phyloP scores from a whole-genome alignment of 1,284 basidiomycete species.

The Ustilago bromivora region DNA sequence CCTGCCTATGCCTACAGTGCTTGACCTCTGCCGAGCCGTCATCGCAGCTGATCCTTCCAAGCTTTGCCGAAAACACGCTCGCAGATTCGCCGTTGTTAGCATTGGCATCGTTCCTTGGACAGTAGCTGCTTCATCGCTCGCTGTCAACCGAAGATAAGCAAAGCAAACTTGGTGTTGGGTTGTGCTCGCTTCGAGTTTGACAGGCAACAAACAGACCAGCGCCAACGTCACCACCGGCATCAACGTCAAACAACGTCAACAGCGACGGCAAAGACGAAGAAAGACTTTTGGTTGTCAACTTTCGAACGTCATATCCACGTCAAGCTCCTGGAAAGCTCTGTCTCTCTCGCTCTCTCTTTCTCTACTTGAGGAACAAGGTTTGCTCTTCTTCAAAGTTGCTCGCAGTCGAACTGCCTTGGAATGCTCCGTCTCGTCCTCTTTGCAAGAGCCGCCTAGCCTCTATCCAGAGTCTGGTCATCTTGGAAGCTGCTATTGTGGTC shows the following conservation, averaged over 20 bases:
- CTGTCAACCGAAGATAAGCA: conserved; percentile 1
- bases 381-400: neutral
- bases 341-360: neutral
- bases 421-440: neutral
- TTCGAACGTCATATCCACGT: neutral
- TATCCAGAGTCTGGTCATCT: neutral
- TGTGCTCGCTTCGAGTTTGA: neutral
- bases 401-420: neutral
- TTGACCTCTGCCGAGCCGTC: neutral
- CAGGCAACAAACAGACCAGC: neutral
- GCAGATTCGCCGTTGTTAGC: neutral
- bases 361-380: neutral
- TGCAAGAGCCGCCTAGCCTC: neutral
- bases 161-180: neutral
- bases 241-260: neutral
- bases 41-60: neutral
- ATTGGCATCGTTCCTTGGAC: neutral
- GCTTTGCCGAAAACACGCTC: neutral
- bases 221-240: neutral
- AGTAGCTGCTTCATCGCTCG: neutral
- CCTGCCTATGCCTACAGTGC: neutral
- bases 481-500: neutral
- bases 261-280: neutral
- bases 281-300: neutral
- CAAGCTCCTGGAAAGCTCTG: neutral